Conservation (phyloP, 306 rosid genomes). For the Delonix regia region DNA sequence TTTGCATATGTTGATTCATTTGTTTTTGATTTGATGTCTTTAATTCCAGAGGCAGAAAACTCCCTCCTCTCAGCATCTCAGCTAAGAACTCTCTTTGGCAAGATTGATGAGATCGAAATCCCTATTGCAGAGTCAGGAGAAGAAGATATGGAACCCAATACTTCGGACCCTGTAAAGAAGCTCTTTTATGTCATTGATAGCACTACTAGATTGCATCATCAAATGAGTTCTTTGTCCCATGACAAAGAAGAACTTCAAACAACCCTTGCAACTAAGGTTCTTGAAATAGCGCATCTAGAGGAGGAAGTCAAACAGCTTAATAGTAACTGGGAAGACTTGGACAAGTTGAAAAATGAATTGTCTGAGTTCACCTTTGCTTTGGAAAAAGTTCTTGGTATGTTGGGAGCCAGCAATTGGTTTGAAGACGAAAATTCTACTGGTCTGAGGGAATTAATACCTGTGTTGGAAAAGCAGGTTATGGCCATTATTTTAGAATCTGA, state of each 20-base stretch:
- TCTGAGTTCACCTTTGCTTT: constrained; percentile 55
- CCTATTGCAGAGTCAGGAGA: constrained; percentile 50
- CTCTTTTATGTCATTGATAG: constrained; percentile 69
- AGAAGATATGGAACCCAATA: constrained; percentile 48
- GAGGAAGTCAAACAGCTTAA: constrained; percentile 59
- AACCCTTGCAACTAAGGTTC: constrained; percentile 50
- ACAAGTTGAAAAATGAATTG: constrained; percentile 65
- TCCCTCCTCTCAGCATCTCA: constrained; percentile 68
- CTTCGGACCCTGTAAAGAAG: constrained; percentile 62
- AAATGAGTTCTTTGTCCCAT: constrained; percentile 51
- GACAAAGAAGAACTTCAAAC: constrained; percentile 73
- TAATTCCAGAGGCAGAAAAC: constrained; percentile 57
- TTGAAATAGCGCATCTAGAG: constrained; percentile 64
- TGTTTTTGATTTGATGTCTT: constrained; percentile 43
- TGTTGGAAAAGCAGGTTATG: constrained; percentile 62
- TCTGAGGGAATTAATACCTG: constrained; percentile 58
- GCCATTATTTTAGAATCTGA: constrained; percentile 66
- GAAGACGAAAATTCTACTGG: constrained; percentile 57
- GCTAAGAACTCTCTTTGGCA: constrained; percentile 61
- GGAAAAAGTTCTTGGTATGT: constrained; percentile 60
- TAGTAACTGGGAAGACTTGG: constrained; percentile 57
- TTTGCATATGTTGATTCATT: constrained; percentile 32
- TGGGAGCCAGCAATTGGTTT: constrained; percentile 56
- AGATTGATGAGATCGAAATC: constrained; percentile 56
- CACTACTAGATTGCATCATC: constrained; percentile 53